Percentiles rank a stretch among this genome's conserved stretches.
Evolutionary conservation across 495 filamentous ascomycete genomes (phyloP).

Genomic region (Penicillium ucsense): DNA sequence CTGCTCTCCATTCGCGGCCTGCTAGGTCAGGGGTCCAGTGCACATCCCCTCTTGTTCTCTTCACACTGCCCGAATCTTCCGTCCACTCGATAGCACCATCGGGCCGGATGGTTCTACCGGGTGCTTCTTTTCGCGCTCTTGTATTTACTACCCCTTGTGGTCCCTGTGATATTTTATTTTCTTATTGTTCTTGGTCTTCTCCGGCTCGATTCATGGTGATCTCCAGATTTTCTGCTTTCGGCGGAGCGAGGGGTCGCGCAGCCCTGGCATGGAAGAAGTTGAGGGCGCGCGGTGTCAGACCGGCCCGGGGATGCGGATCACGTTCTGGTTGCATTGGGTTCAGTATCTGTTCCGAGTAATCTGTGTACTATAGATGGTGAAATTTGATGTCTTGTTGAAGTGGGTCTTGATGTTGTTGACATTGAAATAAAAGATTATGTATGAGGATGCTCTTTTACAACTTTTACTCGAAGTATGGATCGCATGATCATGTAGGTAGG

Average conservation of each 20-base stretch:
- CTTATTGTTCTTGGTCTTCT: slow-evolving; percentile 1
- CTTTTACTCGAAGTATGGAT: too few species aligned
- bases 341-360: slow-evolving; percentile 19
- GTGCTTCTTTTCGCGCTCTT: slow-evolving; percentile 16
- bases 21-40: slow-evolving; percentile 7
- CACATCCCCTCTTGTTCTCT: slow-evolving; percentile 9
- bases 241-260: too few species aligned
- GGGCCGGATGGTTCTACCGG: slow-evolving; percentile 5
- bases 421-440: too few species aligned
- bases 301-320: slow-evolving; percentile 3
- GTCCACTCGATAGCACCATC: too few species aligned
- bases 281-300: slow-evolving; percentile 6
- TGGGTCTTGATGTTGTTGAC: too few species aligned
- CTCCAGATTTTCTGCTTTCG: slow-evolving; percentile 4
- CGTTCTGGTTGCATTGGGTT: slow-evolving; percentile 7
- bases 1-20: slow-evolving; percentile 11
- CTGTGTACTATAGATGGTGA: slow-evolving; percentile 22
- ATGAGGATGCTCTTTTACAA: too few species aligned
- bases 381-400: slow-evolving; percentile 12
- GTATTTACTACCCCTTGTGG: slow-evolving; percentile 26
- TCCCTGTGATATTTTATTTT: slow-evolving; percentile 17
- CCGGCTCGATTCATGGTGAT: too few species aligned
- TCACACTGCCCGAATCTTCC: slow-evolving; percentile 2
- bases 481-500: too few species aligned
- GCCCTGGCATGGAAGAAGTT: neutral